Evolutionary conservation across 2,329 filamentous ascomycete genomes (phyloP).

Genomic region (Aspergillus ibericus): DNA sequence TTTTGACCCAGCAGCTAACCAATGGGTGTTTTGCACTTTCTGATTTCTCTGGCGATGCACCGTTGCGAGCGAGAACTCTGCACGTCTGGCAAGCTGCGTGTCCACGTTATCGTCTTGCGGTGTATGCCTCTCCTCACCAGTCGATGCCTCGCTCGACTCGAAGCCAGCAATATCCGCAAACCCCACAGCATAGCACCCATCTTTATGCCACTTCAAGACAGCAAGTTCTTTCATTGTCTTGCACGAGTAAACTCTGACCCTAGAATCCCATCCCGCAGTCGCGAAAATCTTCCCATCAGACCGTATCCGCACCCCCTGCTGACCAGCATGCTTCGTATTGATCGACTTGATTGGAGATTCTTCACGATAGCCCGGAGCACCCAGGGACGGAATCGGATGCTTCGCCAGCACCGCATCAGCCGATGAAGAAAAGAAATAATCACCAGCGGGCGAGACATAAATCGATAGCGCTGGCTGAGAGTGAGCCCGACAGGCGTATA

Average conservation of each 20-base stretch:
- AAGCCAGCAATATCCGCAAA: constrained; percentile 58
- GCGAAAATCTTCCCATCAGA: constrained; percentile 81
- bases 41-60: constrained; percentile 65
- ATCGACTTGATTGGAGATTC: constrained; percentile 57
- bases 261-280: constrained; percentile 89
- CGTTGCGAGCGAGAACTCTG: constrained; percentile 37
- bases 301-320: constrained; percentile 76
- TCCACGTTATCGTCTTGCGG: not conserved
- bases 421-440: constrained; percentile 73
- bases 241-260: constrained; percentile 75
- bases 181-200: constrained; percentile 77
- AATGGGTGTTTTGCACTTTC: constrained; percentile 72
- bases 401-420: constrained; percentile 79
- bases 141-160: not conserved
- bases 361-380: constrained; percentile 11
- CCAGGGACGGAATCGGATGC: constrained; percentile 61
- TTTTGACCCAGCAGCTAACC: constrained; percentile 87
- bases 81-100: constrained; percentile 6
- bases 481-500: constrained; percentile 69
- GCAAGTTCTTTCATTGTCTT: constrained; percentile 84
- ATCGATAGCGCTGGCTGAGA: constrained; percentile 80
- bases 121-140: not conserved
- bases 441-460: constrained; percentile 51
- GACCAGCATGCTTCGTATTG: constrained; percentile 85
- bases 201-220: constrained; percentile 90